Base-by-base conservation (phyloP, 768 basidiomycete species). In the Collybia nuda region DNA sequence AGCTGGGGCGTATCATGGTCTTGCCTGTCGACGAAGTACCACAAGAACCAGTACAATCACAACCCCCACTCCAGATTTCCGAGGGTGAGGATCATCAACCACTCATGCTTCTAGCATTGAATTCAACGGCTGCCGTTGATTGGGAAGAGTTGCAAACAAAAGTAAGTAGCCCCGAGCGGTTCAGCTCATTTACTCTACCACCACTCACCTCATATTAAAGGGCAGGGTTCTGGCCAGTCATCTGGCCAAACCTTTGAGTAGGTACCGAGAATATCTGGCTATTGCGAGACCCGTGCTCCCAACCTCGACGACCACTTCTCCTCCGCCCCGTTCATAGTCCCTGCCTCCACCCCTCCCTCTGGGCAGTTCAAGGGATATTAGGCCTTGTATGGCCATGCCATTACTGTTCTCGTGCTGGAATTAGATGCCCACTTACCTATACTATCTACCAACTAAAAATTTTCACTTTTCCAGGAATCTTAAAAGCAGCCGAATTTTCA, bases 1-100 rank as follows among this genome's bases (percentile, higher is more conserved):
- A 91, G 89, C 72, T 88, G 17, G 90, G 90, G 11, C 79, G 82
- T 37, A 80, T 90, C 29, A 68, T 87, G 18, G 86, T 90, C 12
- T 62, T 88, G 6, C 82, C 86, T 3, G 75, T 90, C 15, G 75
- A 82, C 29, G 77, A 81, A 17, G 49, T 57, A 12, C 50, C 54
- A 26, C 32, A 32, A 32, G 32, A 32, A 5, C 9, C 32, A 14
- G 22, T 23, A 14, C 36, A 47, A 38, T 11, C 36, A 17, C 40
- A 41, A 6, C 36, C 46, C 6, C 46, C 23, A 24, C 39, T 12
- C 43, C 37, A 39, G 48, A 35, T 21, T 29, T 41, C 44, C n/a
- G 39, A 44, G 44, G 41, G 38, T 2, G 66, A 68, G 24, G 68
- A 70, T 22, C 61, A 66, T 54, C 68, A 67, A 65, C 89, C 89